Conservation (phyloP, 805 yeast species). For the Saccharomycopsis microspora region DNA sequence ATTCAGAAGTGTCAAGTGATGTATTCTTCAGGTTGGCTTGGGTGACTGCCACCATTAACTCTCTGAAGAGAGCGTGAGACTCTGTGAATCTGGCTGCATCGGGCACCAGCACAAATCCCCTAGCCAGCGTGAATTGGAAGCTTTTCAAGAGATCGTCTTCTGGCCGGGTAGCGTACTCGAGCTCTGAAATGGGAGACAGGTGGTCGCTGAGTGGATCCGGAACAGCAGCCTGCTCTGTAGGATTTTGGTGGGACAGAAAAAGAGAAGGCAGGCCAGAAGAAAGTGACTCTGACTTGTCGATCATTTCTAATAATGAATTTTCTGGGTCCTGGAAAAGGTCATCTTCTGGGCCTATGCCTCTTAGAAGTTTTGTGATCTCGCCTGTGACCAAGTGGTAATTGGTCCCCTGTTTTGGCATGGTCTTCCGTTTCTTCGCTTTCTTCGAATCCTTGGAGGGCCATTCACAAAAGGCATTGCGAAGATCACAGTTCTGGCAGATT, state of each 20-base stretch:
- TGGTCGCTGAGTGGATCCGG: not conserved
- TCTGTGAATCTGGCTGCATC: constrained; percentile 5
- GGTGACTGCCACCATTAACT: constrained; percentile 1
- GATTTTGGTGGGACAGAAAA: constrained; percentile 1
- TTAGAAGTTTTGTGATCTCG: no score
- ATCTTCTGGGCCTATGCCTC: no score
- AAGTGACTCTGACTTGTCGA: not conserved
- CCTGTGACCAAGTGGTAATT: not conserved
- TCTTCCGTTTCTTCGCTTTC: constrained; percentile 9
- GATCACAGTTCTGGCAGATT: constrained; percentile 39
- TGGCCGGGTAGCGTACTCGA: not conserved
- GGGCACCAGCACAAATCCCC: not conserved
- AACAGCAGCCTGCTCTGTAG: not conserved
- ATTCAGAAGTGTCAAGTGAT: not conserved
- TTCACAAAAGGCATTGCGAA: constrained; percentile 33
- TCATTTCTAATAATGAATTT: not conserved
- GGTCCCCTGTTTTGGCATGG: not conserved
- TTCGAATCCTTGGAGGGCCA: constrained; percentile 21
- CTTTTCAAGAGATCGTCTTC: constrained; percentile 6
- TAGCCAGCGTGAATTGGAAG: constrained; percentile 11
- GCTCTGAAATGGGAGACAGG: constrained; percentile 2
- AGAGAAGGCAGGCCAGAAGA: constrained; percentile 3
- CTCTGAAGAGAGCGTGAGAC: constrained; percentile 7
- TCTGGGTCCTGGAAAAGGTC: not conserved
- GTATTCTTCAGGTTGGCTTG: not conserved